Evolutionary conservation across 2,329 filamentous ascomycete species (phyloP), one percentile per base, ranked within the genome.

Genomic region (Trichoderma sp.): DNA sequence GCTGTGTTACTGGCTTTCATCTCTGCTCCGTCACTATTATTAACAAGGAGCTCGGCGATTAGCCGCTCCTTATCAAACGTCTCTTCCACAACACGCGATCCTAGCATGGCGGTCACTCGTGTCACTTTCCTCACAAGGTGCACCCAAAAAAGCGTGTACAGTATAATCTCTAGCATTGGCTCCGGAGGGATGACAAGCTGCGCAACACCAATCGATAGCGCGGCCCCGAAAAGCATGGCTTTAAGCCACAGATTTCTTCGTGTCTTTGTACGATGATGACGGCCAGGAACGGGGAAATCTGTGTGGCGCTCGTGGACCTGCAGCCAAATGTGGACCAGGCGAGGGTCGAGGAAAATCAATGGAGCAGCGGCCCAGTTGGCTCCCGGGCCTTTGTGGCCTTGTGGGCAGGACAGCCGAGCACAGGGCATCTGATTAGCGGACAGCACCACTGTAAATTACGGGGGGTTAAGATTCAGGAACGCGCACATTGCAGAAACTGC

Each of bases 211-310:
- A 34, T 39, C 58, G 39, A 62, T 62, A 62, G 58, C 28, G 58
- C 30, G 58, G 47, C 45, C 58, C 58, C 34, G 43, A 51, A 48
- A 28, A n/a, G 7, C 30, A 34, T 34, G 30, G 30, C 7, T 43
- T 28, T 15, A 58, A 21, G 28, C 47, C 21, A 34, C 14, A 17
- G 21, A 50, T 28, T 51, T 19, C 17, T 34, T 34, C 30, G 30
- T 34, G 30, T 34, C 7, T 9, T 34, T 34, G 57, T 17, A 48
- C 34, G 34, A 14, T 39, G 6, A 39, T 14, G 28, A 60, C 15
- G 28, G n/a, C 21, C 58, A 47, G 39, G 48, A n/a, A 54, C 48
- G 48, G 58, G 48, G 39, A 54, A 62, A 52, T 62, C 47, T 62
- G 58, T 26, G 58, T 30, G 47, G 58, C 58, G 48, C 58, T 39